Evolutionary conservation across 2,329 filamentous ascomycete species (phyloP), one percentile per base, ranked within the genome.

Genomic region (Rhytidhysteron rufulum): DNA sequence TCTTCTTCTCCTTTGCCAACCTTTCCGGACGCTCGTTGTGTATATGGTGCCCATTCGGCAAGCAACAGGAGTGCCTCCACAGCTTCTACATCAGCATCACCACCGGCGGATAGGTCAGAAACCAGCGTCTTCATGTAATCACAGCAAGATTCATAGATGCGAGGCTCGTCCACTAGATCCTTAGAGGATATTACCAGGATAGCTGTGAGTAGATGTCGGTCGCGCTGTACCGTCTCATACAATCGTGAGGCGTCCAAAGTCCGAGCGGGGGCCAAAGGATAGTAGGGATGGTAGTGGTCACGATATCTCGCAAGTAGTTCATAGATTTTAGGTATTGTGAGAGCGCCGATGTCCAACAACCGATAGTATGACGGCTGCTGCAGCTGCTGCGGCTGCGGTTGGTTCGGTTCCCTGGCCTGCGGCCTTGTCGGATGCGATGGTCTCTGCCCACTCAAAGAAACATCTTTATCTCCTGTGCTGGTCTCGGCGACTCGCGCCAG

Each of bases 1-100:
- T 88, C 83, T 55, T 87, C 84, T 58, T 87, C 83, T 7, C 84
- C 84, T 40, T 83, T 75, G 0, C 83, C 84, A 16, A 87, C 80
- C 19, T 77, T 72, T 22, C 79, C 79, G 21, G 79, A 77, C 3
- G 74, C 74, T 5, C 80, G 70, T 2, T 81, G 74, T 0, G 80
- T 79, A 45, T 85, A 83, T 0, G 82, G 82, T 5, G 82, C 82
- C 84, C 84, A 88, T 54, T 88, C 83, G 0, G 84, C 83, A 2
- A 88, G 74, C 2, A 88, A 68, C 0, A 87, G 67, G 2, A 88
- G 64, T 2, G 82, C 82, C 54, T 88, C 83, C 0, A 87, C 83
- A 2, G 83, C 81, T 46, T 86, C 83, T 1, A 87, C 80, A 21
- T 79, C 80, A 18, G 79, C 80, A 36, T 83, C 79, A 4, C 79